Percentiles rank a stretch among this genome's conserved stretches.
These are phyloP conservation scores for Cerrena zonata DNA, from an alignment of 1,284 basidiomycete genomes.

Conservation along the genomic window DNA sequence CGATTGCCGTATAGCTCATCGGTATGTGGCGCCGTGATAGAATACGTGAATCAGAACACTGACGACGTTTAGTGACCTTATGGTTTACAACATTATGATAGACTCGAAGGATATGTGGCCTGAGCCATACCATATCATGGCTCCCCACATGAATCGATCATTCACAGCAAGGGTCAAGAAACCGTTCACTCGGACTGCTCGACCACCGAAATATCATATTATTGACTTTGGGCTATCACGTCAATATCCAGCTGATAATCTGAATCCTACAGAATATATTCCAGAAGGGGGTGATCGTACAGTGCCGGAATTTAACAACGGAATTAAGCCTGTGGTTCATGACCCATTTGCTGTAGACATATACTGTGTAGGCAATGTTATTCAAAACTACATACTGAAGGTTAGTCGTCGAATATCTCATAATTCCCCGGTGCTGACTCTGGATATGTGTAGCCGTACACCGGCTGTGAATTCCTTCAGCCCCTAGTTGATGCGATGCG, in stretches of 20 bases:
- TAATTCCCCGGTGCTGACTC: too few species aligned
- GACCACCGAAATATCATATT: conserved; percentile 25
- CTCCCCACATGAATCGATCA: conserved; percentile 9
- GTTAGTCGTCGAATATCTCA: too few species aligned
- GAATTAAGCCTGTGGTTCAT: conserved; percentile 9
- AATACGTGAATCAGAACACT: background rate
- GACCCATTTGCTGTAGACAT: conserved; percentile 27
- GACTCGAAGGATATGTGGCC: conserved; percentile 25
- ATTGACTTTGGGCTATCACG: conserved; percentile 32
- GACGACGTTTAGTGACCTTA: conserved; percentile 29
- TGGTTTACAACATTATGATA: conserved; percentile 32
- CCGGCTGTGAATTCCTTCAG: conserved; percentile 24
- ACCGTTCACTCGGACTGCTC: conserved; percentile 21
- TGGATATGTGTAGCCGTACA: conserved; percentile 12
- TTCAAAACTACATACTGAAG: conserved; percentile 24
- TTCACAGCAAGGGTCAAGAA: conserved; percentile 16
- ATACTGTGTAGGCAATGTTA: conserved; percentile 27
- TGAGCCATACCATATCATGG: conserved; percentile 22
- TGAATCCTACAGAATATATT: conserved; percentile 13
- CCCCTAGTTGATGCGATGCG: conserved; percentile 27
- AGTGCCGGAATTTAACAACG: conserved; percentile 17
- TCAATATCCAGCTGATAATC: conserved; percentile 9
- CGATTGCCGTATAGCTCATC: conserved; percentile 19
- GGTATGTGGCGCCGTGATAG: conserved; percentile 9
- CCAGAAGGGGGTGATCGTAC: conserved; percentile 16